Evolutionary conservation across 306 rosid genomes (phyloP), one percentile per base, ranked within the genome.

Genomic region (Argentina anserina): DNA sequence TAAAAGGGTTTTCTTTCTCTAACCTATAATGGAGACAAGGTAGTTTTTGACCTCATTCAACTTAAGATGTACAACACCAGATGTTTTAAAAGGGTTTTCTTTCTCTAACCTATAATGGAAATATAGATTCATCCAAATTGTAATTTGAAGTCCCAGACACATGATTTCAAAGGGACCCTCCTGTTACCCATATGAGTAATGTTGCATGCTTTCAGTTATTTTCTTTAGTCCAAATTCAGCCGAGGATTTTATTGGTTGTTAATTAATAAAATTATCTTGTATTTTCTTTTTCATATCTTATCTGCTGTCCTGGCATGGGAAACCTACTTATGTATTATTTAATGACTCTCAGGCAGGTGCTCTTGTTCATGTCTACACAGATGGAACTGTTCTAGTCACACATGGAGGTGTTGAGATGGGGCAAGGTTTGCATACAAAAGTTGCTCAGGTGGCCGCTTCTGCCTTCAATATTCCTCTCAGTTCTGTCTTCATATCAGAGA

Each of bases 351-450:
- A 94, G 97, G 98, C 98, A 76, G 98, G 98, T 77, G 98, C 97
- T 75, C 89, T 94, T 86, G 96, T 94, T 79, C 87, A 89, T 84
- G 96, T 94, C 76, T 94, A 91, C 81, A 94, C 98, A 2, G 97
- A 94, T 82, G 98, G 98, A 81, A 91, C 96, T 29, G 98, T 94
- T 88, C 82, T 94, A 81, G 95, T 94, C 75, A 68, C 95, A 56
- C 98, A 89, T 80, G 98, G 97, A 68, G 98, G 98, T 77, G 98
- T 94, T 65, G 97, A 94, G 79, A 94, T 91, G 97, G 98, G 98
- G 74, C 98, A 94, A 87, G 98, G 98, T 69, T 84, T 94, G 73
- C 98, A 94, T 75, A 91, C 98, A 39, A 94, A 94, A 83, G 88
- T 94, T 77, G 96, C 98, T 58, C 97, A 91, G 83, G 71, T 94